Percentiles rank a stretch among this genome's conserved stretches.
phyloP scores from a whole-genome alignment of 331 rosid genomes.

The Acacia concinna region DNA sequence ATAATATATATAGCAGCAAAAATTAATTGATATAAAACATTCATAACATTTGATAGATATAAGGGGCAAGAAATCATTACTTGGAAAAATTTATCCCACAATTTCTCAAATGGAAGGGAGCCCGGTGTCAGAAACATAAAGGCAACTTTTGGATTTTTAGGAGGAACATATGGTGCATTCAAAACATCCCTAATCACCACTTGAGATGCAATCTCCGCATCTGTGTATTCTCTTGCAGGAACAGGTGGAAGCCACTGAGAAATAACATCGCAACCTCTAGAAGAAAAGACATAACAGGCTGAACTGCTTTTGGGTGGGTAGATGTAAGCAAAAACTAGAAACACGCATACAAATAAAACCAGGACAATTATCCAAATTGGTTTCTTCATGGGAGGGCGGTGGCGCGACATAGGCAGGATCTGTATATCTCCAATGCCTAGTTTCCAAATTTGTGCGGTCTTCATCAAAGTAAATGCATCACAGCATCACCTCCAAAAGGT shows the following conservation, averaged over 20 bases:
- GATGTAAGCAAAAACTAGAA: conserved; percentile 79
- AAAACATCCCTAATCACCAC: conserved; percentile 79
- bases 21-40: background rate
- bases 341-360: conserved; percentile 76
- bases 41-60: background rate
- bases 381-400: conserved; percentile 75
- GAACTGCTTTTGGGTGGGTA: conserved; percentile 77
- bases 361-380: conserved; percentile 89
- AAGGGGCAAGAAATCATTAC: conserved; percentile 49
- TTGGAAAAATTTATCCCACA: conserved; percentile 92
- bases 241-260: conserved; percentile 88
- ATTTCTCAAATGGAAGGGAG: conserved; percentile 85
- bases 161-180: conserved; percentile 45
- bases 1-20: background rate
- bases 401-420: conserved; percentile 78
- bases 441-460: conserved; percentile 66
- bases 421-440: conserved; percentile 77
- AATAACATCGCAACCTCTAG: conserved; percentile 69
- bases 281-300: conserved; percentile 81
- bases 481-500: conserved; percentile 32
- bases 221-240: conserved; percentile 75
- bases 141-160: conserved; percentile 70
- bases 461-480: conserved; percentile 65
- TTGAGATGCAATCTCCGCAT: conserved; percentile 80
- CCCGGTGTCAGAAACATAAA: conserved; percentile 92